Evolutionary conservation across 371 early-diverging fungal species (phyloP).

Genomic region (Zychaea mexicana): DNA sequence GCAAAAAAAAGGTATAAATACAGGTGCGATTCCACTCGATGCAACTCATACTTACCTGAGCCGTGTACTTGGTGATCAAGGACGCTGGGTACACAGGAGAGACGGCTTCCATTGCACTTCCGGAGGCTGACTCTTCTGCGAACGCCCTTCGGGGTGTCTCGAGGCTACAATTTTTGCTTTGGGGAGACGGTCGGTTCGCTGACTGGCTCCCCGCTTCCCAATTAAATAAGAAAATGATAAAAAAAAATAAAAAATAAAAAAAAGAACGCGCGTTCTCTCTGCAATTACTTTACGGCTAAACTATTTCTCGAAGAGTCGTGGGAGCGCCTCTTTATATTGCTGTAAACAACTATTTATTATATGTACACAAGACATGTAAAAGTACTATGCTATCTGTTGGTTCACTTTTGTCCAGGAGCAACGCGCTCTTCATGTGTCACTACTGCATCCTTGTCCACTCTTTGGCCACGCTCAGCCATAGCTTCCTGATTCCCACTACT

Average conservation of each 20-base stretch:
- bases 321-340: no score
- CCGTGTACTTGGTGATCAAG: constrained; percentile 45
- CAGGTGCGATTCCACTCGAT: constrained; percentile 5
- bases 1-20: constrained; percentile 38
- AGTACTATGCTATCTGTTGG: neutral
- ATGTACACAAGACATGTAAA: no score
- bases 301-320: no score
- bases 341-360: no score
- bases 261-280: no score
- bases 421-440: neutral
- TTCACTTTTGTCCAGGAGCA: neutral
- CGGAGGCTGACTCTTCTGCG: constrained; percentile 42
- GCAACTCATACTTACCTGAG: constrained; percentile 56
- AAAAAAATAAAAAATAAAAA: neutral
- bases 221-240: constrained; percentile 30
- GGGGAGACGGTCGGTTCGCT: constrained; percentile 46
- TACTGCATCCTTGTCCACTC: neutral
- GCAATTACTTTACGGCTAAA: no score
- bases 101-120: constrained; percentile 45
- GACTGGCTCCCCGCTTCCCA: constrained; percentile 29
- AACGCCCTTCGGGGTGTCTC: constrained; percentile 52
- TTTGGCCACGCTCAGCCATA: neutral
- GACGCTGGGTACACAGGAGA: constrained; percentile 40
- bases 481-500: neutral
- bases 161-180: constrained; percentile 55